Conservation (phyloP, 2,329 filamentous ascomycete genomes). For the Dactylellina sp. region DNA sequence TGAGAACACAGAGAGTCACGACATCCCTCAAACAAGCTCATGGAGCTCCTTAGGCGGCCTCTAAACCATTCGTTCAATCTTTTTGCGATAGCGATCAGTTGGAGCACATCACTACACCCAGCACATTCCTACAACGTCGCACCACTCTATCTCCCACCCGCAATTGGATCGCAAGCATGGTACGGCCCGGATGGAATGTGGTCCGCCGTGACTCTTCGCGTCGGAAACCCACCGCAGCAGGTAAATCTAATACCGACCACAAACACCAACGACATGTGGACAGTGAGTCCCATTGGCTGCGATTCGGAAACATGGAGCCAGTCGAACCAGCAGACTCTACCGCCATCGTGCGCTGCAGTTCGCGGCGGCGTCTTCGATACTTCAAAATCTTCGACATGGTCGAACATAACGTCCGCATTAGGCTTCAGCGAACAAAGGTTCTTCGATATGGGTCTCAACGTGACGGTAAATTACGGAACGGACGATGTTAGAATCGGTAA, state of each 20-base stretch:
- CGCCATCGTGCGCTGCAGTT: conserved; percentile 4
- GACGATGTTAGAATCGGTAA: conserved; percentile 31
- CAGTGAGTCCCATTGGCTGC: conserved; percentile 25
- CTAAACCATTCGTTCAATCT: neutral
- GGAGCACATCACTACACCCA: neutral
- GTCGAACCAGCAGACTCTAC: neutral
- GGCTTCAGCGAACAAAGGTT: conserved; percentile 39
- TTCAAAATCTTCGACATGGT: conserved; percentile 36
- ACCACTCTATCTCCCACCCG: conserved; percentile 25
- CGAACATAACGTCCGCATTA: conserved; percentile 8
- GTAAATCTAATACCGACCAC: conserved; percentile 36
- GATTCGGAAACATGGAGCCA: conserved; percentile 17
- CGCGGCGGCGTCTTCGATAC: conserved; percentile 37
- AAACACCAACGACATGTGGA: conserved; percentile 23
- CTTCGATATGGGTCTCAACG: conserved; percentile 25
- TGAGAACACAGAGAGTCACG: too few relatives aligned
- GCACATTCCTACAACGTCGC: conserved; percentile 11
- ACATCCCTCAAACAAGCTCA: neutral
- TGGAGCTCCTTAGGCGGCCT: conserved; percentile 2
- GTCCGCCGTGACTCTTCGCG: conserved; percentile 41
- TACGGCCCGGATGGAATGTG: conserved; percentile 50
- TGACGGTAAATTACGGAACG: conserved; percentile 29
- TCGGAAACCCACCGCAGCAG: conserved; percentile 38
- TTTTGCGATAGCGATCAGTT: neutral
- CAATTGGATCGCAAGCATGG: conserved; percentile 33